These are phyloP conservation scores for Syzygium grande DNA, from an alignment of 345 rosid species.

Conservation along the genomic window DNA sequence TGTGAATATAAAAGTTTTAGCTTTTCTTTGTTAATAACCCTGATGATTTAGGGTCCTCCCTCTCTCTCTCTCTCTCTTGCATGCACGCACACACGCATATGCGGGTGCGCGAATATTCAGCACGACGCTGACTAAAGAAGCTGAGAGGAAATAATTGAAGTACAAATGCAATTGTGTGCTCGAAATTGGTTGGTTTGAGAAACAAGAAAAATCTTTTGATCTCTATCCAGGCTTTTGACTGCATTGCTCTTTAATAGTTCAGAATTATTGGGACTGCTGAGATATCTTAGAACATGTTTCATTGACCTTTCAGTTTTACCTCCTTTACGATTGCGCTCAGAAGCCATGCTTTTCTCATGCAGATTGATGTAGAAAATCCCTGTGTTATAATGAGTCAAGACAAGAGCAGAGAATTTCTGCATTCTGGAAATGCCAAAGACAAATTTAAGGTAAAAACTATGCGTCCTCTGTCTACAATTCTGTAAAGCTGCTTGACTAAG, in stretches of 20 bases:
- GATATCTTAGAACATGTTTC: background rate
- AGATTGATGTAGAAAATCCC: constrained; percentile 99
- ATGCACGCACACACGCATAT: background rate
- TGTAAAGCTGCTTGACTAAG: constrained; percentile 15
- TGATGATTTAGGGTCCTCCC: background rate
- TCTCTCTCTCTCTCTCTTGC: background rate
- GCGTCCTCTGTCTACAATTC: background rate
- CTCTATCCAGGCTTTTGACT: background rate
- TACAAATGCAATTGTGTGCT: background rate
- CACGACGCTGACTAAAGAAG: background rate
- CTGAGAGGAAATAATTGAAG: background rate
- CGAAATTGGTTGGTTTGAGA: background rate
- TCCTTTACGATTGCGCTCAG: background rate
- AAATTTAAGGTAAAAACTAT: constrained; percentile 64
- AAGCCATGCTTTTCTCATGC: constrained; percentile 3
- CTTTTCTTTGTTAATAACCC: background rate
- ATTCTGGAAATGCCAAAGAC: constrained; percentile 94
- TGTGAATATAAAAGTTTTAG: background rate
- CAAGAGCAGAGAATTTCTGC: constrained; percentile 95
- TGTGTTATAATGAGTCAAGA: constrained; percentile 98
- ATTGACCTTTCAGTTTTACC: background rate
- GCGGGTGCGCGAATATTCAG: background rate
- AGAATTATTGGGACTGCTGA: background rate
- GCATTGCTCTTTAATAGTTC: background rate
- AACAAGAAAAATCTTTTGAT: background rate